phyloP scores from a whole-genome alignment of 805 yeast species.

The Yamadazyma insecticola region DNA sequence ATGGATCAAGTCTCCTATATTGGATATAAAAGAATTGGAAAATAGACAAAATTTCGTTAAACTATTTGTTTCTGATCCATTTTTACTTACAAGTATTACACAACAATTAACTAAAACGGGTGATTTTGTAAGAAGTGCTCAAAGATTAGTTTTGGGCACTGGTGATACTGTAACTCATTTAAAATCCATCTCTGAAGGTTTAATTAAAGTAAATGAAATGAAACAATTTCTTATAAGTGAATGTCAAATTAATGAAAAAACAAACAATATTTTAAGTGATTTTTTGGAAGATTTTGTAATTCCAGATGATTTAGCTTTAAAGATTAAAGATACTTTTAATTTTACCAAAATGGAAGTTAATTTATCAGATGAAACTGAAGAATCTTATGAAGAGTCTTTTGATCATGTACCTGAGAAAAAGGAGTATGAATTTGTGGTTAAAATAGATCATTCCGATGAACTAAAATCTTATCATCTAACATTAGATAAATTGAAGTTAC shows the following conservation, averaged over 20 bases:
- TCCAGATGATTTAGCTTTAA: slow-evolving; percentile 37
- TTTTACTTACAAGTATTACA: slow-evolving; percentile 10
- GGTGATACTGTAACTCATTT: slow-evolving; percentile 31
- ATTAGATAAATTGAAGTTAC: slow-evolving; percentile 18
- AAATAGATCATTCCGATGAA: slow-evolving; percentile 25
- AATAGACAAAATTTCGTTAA: slow-evolving; percentile 41
- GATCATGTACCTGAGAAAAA: slow-evolving; percentile 4
- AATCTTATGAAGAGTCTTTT: slow-evolving; percentile 1
- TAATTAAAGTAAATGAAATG: slow-evolving; percentile 19
- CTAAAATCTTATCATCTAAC: slow-evolving; percentile 30
- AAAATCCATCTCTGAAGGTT: slow-evolving; percentile 27
- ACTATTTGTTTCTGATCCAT: slow-evolving; percentile 15
- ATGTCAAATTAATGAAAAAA: slow-evolving; percentile 14
- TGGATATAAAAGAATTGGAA: slow-evolving; percentile 51
- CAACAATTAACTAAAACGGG: slow-evolving; percentile 42
- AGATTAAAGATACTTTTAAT: slow-evolving; percentile 27
- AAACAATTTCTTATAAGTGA: slow-evolving; percentile 13
- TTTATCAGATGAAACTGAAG: slow-evolving; percentile 5
- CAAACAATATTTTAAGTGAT: slow-evolving; percentile 15
- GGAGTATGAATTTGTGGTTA: slow-evolving; percentile 24
- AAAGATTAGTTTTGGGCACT: slow-evolving; percentile 38
- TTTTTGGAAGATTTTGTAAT: slow-evolving; percentile 27
- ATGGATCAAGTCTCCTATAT: slow-evolving; percentile 81
- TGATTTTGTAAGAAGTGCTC: slow-evolving; percentile 58
- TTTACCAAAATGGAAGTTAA: slow-evolving; percentile 1